phyloP scores from a whole-genome alignment of 2,329 filamentous ascomycete species.

The Gyromitra esculenta region DNA sequence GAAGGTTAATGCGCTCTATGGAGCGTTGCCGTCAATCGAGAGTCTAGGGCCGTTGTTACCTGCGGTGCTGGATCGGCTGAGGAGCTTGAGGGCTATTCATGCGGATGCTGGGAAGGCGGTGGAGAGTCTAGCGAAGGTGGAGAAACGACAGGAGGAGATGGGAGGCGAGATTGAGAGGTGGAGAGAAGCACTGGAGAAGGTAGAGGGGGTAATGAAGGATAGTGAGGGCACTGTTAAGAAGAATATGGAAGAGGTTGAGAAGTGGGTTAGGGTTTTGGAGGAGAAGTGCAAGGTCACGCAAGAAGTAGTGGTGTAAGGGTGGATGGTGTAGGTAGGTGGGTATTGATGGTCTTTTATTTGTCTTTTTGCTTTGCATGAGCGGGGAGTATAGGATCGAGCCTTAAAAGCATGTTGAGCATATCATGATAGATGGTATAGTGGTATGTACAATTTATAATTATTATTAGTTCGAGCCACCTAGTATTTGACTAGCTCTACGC shows the following conservation, averaged over 20 bases:
- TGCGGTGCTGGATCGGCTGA: constrained; percentile 81
- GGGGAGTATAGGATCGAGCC: constrained; percentile 5
- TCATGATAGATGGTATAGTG: not conserved
- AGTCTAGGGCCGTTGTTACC: constrained; percentile 84
- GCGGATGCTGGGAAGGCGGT: constrained; percentile 84
- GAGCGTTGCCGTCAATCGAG: constrained; percentile 87
- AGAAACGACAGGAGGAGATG: constrained; percentile 83
- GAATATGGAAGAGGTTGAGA: constrained; percentile 86
- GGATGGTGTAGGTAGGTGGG: not conserved
- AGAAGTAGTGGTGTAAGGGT: constrained; percentile 56
- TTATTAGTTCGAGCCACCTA: not conserved
- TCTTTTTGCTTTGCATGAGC: not conserved
- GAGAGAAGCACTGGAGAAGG: constrained; percentile 79
- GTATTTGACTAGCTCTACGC: not conserved
- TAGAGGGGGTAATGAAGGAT: constrained; percentile 78
- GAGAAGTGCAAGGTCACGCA: constrained; percentile 71
- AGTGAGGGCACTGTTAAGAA: constrained; percentile 75
- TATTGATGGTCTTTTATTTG: not conserved
- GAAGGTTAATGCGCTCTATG: constrained; percentile 92
- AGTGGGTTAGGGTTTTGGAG: constrained; percentile 89
- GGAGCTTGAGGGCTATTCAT: constrained; percentile 85
- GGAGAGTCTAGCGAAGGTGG: constrained; percentile 78
- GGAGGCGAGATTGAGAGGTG: constrained; percentile 84
- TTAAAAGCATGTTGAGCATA: not conserved
- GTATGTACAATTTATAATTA: not conserved